These are phyloP conservation scores for Rosa rugosa DNA, from an alignment of 306 rosid genomes.

Conservation along the genomic window DNA sequence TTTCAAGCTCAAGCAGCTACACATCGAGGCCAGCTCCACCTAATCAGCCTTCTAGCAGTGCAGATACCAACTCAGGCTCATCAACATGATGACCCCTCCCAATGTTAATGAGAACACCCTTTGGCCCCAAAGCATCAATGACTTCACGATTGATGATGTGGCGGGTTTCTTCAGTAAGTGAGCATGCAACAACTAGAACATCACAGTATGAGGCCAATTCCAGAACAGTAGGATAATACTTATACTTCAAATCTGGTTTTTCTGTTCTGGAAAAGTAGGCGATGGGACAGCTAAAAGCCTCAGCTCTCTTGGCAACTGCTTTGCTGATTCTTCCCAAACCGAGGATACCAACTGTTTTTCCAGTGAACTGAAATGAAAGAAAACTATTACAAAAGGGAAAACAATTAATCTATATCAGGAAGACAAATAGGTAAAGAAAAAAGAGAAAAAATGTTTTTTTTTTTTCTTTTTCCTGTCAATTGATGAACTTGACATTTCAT, in stretches of 20 bases:
- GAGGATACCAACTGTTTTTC: conserved; percentile 77
- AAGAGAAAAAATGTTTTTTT: neutral
- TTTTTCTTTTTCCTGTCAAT: neutral
- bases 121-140: conserved; percentile 70
- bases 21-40: conserved; percentile 93
- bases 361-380: conserved; percentile 59
- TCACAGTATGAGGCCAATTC: conserved; percentile 75
- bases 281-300: conserved; percentile 71
- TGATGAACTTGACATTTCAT: neutral
- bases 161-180: conserved; percentile 60
- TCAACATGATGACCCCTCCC: conserved; percentile 89
- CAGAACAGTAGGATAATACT: conserved; percentile 64
- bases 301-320: conserved; percentile 79
- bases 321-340: conserved; percentile 84
- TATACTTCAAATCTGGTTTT: conserved; percentile 55
- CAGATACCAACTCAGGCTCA: conserved; percentile 66
- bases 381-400: neutral
- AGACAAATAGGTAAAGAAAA: neutral
- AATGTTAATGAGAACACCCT: conserved; percentile 69
- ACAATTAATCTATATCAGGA: neutral
- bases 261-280: conserved; percentile 60
- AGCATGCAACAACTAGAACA: conserved; percentile 77
- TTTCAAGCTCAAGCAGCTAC: conserved; percentile 66
- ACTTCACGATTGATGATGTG: conserved; percentile 70
- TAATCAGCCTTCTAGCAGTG: conserved; percentile 72